These are phyloP conservation scores for Phytopythium aichiense DNA, from an alignment of 352 stramenopile species.

Conservation along the genomic window DNA sequence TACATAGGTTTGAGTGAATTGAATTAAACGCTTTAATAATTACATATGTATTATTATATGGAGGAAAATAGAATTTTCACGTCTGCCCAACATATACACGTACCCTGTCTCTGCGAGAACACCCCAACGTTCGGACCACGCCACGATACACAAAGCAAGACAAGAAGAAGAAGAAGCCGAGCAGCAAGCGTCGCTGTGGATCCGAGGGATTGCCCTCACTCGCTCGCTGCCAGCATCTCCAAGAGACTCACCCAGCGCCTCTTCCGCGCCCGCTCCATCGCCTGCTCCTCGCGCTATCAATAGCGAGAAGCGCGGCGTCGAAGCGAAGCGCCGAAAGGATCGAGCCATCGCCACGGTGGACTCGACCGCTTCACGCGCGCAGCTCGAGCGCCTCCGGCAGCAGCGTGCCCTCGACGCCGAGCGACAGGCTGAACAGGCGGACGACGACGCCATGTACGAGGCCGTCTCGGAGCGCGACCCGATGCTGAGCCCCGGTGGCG, in stretches of 20 bases:
- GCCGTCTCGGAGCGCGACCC: constrained; percentile 65
- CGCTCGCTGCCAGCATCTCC: neutral
- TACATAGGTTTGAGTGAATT: too few species aligned
- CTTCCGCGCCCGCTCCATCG: neutral
- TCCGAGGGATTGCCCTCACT: neutral
- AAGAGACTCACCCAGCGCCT: neutral
- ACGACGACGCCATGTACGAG: constrained; percentile 61
- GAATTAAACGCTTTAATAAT: too few species aligned
- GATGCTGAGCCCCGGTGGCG: constrained; percentile 58
- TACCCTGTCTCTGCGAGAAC: neutral
- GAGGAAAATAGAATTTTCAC: too few species aligned
- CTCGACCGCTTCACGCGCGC: neutral
- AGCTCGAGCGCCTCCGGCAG: neutral
- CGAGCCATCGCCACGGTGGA: neutral
- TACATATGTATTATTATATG: too few species aligned
- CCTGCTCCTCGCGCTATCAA: neutral
- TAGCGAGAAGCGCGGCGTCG: neutral
- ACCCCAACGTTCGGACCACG: neutral
- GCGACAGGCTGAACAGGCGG: neutral
- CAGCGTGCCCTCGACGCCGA: neutral
- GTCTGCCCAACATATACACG: neutral
- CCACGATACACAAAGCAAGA: neutral
- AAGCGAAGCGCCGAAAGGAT: neutral
- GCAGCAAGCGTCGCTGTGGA: neutral
- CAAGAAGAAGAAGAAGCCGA: neutral